Evolutionary conservation across 2,329 filamentous ascomycete species (phyloP).

Genomic region (Claviceps arundinis): DNA sequence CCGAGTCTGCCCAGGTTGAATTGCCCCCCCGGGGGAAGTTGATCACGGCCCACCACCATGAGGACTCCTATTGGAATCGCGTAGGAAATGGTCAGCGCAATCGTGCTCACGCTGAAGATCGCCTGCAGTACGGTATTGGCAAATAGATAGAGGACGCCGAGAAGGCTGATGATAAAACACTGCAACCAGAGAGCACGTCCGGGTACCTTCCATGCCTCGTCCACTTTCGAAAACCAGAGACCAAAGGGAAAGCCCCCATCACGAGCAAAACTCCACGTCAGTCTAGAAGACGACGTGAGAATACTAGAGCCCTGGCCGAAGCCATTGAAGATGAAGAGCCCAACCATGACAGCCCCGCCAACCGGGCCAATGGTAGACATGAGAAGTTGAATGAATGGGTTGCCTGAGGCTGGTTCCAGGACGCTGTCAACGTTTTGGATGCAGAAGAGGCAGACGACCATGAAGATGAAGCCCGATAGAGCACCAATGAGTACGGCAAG

Average conservation of each 20-base stretch:
- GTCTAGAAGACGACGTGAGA: conserved; percentile 35
- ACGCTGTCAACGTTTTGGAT: conserved; percentile 32
- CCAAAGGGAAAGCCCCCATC: conserved; percentile 36
- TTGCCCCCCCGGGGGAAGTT: conserved; percentile 28
- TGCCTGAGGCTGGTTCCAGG: conserved; percentile 23
- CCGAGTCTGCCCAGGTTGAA: conserved; percentile 34
- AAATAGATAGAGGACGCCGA: conserved; percentile 44
- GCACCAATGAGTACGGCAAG: conserved; percentile 36
- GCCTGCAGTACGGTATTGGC: conserved; percentile 38
- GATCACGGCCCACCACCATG: conserved; percentile 36
- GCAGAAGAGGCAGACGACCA: conserved; percentile 37
- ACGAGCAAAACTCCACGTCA: conserved; percentile 42
- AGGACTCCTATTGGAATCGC: conserved; percentile 35
- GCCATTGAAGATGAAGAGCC: conserved; percentile 42
- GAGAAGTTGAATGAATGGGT: conserved; percentile 37
- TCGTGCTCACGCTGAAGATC: conserved; percentile 41
- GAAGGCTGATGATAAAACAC: conserved; percentile 24
- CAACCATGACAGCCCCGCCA: conserved; percentile 31
- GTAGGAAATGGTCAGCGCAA: conserved; percentile 38
- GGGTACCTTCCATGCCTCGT: conserved; percentile 37
- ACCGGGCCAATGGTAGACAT: conserved; percentile 20
- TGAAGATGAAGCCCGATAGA: conserved; percentile 36
- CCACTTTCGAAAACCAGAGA: conserved; percentile 27
- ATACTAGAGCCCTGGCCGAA: conserved; percentile 38
- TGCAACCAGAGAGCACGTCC: conserved; percentile 39